phyloP scores from a whole-genome alignment of 306 rosid genomes.

The Trichosanthes cucumerina region DNA sequence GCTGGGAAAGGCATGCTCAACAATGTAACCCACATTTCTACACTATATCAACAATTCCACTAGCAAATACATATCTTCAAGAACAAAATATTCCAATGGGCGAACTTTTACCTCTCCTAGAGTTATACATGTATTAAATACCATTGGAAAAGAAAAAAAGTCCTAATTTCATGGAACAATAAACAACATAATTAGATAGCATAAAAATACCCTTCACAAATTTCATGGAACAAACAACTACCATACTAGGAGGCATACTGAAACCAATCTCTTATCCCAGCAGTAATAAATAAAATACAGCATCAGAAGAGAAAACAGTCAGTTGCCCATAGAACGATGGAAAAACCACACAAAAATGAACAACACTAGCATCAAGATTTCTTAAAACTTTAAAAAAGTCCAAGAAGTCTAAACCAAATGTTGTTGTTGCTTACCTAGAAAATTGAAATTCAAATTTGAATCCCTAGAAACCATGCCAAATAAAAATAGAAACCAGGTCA shows the following conservation, averaged over 20 bases:
- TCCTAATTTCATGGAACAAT: neutral
- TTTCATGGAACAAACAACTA: neutral
- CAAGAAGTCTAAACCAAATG: neutral
- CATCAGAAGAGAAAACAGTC: neutral
- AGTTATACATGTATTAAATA: too few relatives aligned
- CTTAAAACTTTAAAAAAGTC: neutral
- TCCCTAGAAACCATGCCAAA: neutral
- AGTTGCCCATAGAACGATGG: neutral
- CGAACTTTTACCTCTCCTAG: neutral
- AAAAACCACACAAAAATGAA: neutral
- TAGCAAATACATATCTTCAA: neutral
- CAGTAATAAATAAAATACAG: neutral
- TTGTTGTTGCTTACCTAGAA: neutral
- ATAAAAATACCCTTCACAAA: neutral
- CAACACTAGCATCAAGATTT: neutral
- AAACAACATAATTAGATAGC: neutral
- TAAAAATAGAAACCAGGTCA: too few relatives aligned
- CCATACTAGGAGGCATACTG: neutral
- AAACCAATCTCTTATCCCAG: neutral
- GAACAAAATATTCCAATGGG: conserved; percentile 1
- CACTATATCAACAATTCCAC: neutral
- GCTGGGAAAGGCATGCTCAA: neutral
- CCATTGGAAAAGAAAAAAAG: too few relatives aligned
- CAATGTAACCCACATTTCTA: neutral
- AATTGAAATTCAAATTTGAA: neutral